Evolutionary conservation across 2,329 filamentous ascomycete genomes (phyloP), one percentile per base, ranked within the genome.

Genomic region (Epichloe gansuensis): DNA sequence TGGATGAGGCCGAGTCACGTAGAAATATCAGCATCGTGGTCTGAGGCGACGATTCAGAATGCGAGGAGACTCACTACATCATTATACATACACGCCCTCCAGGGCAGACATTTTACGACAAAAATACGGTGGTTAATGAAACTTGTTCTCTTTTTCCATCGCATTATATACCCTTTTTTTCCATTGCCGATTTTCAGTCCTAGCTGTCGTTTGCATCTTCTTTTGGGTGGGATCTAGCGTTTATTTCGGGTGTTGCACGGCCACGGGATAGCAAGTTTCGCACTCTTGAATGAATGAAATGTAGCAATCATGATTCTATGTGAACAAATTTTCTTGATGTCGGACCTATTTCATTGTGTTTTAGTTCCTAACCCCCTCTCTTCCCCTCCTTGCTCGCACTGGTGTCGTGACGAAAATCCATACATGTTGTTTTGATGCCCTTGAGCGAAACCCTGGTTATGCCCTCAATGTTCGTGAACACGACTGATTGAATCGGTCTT

Each of bases 1-100:
- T 89, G 15, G 88, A 95, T 52, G 90, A 95, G 61, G 84, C 81
- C 1, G 81, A 85, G 46, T 72, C 75, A 51, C 75, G 84, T 57
- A 85, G 86, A 61, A 80, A 76, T 53, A 73, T 83, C 47, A 81
- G 76, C 55, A 84, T 87, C 54, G 69, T 70, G 17, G 73, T 84
- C 17, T 82, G 38, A 42, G 9, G 11, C 3, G 44, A 8, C 9
- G 15, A 34, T 11, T 31, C 13, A n/a, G 17, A 44, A 23, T 17
- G 13, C 23, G 21, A 23, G 5, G 9, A 13, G 1, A 6, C n/a
- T 12, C 42, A 12, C 17, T 43, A 5, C 12, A 44, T 39, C 9
- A 12, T 6, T 11, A 39, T 35, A 5, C 13, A 38, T 34, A 41
- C 25, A 31, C n/a, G 13, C 17, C 25, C 15, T 44, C 13, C 12